Percentiles rank a stretch among this genome's conserved stretches.
Conservation (phyloP, 768 basidiomycete genomes). For the Lactarius vividus region DNA sequence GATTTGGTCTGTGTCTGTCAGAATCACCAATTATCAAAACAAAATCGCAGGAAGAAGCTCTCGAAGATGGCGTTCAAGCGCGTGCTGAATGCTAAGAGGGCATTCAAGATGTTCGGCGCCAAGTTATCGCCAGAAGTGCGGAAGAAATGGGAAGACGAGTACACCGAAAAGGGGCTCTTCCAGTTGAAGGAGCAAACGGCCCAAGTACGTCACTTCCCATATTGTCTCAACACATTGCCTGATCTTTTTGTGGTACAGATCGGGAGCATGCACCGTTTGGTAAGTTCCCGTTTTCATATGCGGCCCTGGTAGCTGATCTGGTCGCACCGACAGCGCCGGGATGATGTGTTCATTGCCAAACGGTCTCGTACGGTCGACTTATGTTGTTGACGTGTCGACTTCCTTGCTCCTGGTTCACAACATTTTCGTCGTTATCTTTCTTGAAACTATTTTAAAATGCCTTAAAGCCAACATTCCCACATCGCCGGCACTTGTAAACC, state of each 20-base stretch:
- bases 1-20: neutral
- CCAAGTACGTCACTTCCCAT: constrained; percentile 6
- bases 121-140: neutral
- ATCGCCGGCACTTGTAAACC: neutral
- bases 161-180: neutral
- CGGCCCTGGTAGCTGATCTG: too few species aligned
- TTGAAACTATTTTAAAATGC: neutral
- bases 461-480: neutral
- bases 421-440: neutral
- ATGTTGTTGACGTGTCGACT: neutral
- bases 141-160: neutral
- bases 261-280: constrained; percentile 8
- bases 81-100: neutral
- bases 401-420: neutral
- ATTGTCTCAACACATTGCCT: too few species aligned
- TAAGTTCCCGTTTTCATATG: neutral
- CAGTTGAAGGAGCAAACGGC: constrained; percentile 5
- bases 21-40: too few species aligned
- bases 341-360: constrained; percentile 8
- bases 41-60: neutral
- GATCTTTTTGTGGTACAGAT: constrained; percentile 2
- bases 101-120: neutral
- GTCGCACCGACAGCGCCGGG: neutral
- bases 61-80: constrained; percentile 14
- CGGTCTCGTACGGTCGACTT: neutral